Evolutionary conservation across 2,329 filamentous ascomycete genomes (phyloP).

Genomic region (Pyricularia sp.): DNA sequence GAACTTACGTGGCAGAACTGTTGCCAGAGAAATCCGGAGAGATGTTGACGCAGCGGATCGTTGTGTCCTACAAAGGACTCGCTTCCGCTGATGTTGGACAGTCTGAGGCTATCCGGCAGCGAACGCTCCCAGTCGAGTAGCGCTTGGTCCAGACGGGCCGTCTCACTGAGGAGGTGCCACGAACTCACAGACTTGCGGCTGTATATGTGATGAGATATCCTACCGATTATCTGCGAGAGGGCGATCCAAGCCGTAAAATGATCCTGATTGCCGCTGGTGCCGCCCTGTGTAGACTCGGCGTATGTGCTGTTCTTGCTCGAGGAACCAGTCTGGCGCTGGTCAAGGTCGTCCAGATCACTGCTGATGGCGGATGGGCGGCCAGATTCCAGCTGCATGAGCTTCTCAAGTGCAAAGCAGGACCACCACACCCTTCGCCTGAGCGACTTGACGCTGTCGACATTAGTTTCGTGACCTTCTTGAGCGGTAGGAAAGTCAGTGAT

Average conservation of each 20-base stretch:
- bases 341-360: constrained; percentile 7
- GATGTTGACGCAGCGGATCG: not conserved
- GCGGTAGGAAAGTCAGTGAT: not conserved
- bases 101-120: not conserved
- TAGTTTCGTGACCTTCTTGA: not conserved
- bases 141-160: not conserved
- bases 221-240: not conserved
- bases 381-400: constrained; percentile 16
- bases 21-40: not conserved
- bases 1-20: not conserved
- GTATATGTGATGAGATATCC: not conserved
- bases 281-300: not conserved
- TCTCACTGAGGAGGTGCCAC: not conserved
- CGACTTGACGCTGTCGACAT: not conserved
- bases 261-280: not conserved
- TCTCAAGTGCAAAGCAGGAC: constrained; percentile 13
- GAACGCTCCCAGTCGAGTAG: not conserved
- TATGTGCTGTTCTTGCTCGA: not conserved
- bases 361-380: constrained; percentile 14
- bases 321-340: not conserved
- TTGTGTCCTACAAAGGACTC: not conserved
- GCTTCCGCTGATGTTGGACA: not conserved
- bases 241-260: not conserved
- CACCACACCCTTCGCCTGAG: constrained; percentile 11
- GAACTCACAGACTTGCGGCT: not conserved